Evolutionary conservation across 2,329 filamentous ascomycete species (phyloP).

Genomic region (Xylariales sp.): DNA sequence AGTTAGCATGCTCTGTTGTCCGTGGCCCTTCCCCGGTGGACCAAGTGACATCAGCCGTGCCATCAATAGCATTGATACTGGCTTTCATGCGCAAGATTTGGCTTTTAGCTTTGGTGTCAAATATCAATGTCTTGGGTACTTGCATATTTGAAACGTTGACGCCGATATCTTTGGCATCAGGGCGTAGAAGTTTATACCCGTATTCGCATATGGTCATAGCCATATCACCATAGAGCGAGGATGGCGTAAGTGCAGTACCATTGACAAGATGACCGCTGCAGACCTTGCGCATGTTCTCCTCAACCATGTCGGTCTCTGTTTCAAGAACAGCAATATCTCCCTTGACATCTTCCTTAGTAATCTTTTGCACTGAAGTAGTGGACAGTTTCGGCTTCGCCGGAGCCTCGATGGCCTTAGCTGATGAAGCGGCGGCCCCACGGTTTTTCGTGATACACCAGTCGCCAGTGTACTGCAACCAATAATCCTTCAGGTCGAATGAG

Average conservation of each 20-base stretch:
- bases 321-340: slow-evolving; percentile 69
- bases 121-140: slow-evolving; percentile 76
- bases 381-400: slow-evolving; percentile 65
- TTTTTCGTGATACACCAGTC: slow-evolving; percentile 75
- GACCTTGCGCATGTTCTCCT: slow-evolving; percentile 70
- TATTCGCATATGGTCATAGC: slow-evolving; percentile 72
- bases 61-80: slow-evolving; percentile 67
- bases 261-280: slow-evolving; percentile 76
- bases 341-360: slow-evolving; percentile 71
- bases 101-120: slow-evolving; percentile 56
- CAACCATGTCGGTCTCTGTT: slow-evolving; percentile 73
- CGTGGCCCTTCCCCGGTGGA: slow-evolving; percentile 69
- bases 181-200: slow-evolving; percentile 71
- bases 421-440: slow-evolving; percentile 62
- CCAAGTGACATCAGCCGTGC: slow-evolving; percentile 67
- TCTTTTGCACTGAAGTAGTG: slow-evolving; percentile 73
- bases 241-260: slow-evolving; percentile 73
- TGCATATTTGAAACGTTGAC: slow-evolving; percentile 75
- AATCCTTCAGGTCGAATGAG: slow-evolving; percentile 76
- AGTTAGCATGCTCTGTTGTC: slow-evolving; percentile 70
- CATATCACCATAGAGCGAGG: slow-evolving; percentile 63
- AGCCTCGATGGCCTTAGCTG: slow-evolving; percentile 46
- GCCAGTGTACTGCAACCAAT: slow-evolving; percentile 74
- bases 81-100: slow-evolving; percentile 72
- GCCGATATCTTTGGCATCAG: slow-evolving; percentile 65